phyloP scores from a whole-genome alignment of 345 rosid genomes.

The Conringia planisiliqua region DNA sequence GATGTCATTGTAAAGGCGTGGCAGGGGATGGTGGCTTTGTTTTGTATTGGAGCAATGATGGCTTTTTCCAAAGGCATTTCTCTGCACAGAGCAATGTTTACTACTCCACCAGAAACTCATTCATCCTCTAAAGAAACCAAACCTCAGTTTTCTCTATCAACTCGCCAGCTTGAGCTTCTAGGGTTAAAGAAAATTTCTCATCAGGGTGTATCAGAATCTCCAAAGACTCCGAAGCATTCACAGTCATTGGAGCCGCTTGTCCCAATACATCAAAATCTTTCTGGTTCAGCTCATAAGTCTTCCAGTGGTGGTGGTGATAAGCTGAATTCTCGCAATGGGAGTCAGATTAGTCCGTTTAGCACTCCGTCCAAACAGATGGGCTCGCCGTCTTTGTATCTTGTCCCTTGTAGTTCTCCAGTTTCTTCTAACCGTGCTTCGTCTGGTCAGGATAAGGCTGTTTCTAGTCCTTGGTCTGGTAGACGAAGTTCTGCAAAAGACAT shows the following conservation, averaged over 20 bases:
- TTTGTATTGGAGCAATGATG: conserved; percentile 58
- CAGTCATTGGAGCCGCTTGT: conserved; percentile 65
- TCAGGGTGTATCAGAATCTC: conserved; percentile 40
- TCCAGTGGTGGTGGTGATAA: conserved; percentile 48
- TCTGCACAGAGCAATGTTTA: conserved; percentile 37
- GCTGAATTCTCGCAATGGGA: conserved; percentile 46
- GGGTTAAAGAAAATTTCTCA: conserved; percentile 68
- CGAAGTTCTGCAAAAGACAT: conserved; percentile 61
- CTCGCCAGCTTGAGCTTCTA: conserved; percentile 68
- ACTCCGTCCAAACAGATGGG: conserved; percentile 60
- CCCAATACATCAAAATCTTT: conserved; percentile 69
- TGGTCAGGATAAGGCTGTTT: conserved; percentile 49
- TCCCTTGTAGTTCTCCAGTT: conserved; percentile 53
- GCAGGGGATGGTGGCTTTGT: conserved; percentile 44
- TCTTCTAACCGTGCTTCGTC: conserved; percentile 64
- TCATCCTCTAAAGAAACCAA: conserved; percentile 46
- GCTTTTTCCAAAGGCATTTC: conserved; percentile 63
- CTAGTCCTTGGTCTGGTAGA: conserved; percentile 83
- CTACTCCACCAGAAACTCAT: conserved; percentile 21
- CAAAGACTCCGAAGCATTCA: conserved; percentile 51
- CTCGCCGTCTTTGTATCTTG: conserved; percentile 71
- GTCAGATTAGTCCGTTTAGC: conserved; percentile 43
- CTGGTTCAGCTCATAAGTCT: conserved; percentile 53
- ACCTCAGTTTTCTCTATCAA: conserved; percentile 54
- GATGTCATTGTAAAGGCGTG: conserved; percentile 54